Evolutionary conservation across 495 filamentous ascomycete genomes (phyloP).

Genomic region (Tricharina praecox): DNA sequence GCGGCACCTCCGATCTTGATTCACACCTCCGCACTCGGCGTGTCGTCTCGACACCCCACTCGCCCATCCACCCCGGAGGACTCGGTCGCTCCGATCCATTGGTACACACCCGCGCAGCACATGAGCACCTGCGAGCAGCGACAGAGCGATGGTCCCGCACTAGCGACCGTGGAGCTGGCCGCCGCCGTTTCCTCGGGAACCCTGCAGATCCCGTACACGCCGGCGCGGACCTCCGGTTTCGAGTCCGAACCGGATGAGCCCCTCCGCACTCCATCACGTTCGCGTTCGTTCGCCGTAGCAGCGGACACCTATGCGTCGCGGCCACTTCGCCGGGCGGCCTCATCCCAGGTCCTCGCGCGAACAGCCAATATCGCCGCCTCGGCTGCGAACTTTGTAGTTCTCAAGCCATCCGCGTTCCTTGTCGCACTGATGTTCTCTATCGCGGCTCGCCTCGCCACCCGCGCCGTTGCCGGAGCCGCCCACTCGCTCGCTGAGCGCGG

Average conservation of each 20-base stretch:
- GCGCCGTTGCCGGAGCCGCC: constrained; percentile 10
- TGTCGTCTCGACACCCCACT: constrained; percentile 10
- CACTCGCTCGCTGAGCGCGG: not conserved
- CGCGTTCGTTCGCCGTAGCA: constrained; percentile 4
- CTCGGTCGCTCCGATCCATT: constrained; percentile 8
- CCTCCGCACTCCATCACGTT: constrained; percentile 3
- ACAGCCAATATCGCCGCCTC: constrained; percentile 9
- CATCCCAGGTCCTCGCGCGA: constrained; percentile 16
- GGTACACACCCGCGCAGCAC: constrained; percentile 8
- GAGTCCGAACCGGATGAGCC: constrained; percentile 17
- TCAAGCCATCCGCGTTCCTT: constrained; percentile 23
- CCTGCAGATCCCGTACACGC: constrained; percentile 14
- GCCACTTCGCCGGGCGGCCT: constrained; percentile 15
- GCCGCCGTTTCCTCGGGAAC: constrained; percentile 5
- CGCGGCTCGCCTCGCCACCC: constrained; percentile 17
- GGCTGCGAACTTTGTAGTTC: constrained; percentile 17
- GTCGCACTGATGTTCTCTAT: constrained; percentile 23
- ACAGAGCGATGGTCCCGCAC: not conserved
- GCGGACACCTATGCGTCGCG: constrained; percentile 13
- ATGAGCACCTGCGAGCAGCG: not conserved
- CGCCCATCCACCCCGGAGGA: constrained; percentile 10
- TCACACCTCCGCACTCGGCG: constrained; percentile 10
- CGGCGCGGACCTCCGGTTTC: constrained; percentile 19
- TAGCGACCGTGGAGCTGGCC: constrained; percentile 7
- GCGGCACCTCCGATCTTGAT: constrained; percentile 13